Percentiles rank a stretch among this genome's conserved stretches.
Evolutionary conservation across 352 stramenopile species (phyloP).

Genomic region (Elongisporangium anandrum): DNA sequence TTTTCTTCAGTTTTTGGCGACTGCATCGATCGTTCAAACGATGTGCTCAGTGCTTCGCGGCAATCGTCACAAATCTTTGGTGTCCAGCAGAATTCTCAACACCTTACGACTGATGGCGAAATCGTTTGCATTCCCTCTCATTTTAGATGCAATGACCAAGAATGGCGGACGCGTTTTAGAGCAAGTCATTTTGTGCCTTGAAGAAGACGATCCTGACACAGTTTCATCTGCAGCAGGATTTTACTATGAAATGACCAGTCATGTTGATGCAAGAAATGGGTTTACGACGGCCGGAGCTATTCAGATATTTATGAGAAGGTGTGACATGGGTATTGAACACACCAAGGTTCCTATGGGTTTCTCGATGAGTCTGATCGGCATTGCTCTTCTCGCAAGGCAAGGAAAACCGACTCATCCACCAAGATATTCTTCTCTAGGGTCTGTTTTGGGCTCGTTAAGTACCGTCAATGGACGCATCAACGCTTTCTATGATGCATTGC

Average conservation of each 20-base stretch:
- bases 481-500: slow-evolving; percentile 37
- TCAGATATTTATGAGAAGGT: slow-evolving; percentile 43
- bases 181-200: slow-evolving; percentile 38
- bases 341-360: slow-evolving; percentile 21
- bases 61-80: neutral
- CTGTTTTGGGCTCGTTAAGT: slow-evolving; percentile 22
- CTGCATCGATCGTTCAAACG: neutral
- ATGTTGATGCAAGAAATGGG: slow-evolving; percentile 42
- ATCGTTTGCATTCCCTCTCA: slow-evolving; percentile 43
- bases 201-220: slow-evolving; percentile 19
- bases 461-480: slow-evolving; percentile 31
- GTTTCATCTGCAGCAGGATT: slow-evolving; percentile 37
- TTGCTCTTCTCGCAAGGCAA: slow-evolving; percentile 47
- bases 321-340: slow-evolving; percentile 19
- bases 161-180: slow-evolving; percentile 49
- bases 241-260: slow-evolving; percentile 56
- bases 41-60: slow-evolving; percentile 8
- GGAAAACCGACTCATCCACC: slow-evolving; percentile 2
- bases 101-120: slow-evolving; percentile 30
- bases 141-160: slow-evolving; percentile 55
- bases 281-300: slow-evolving; percentile 62
- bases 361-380: slow-evolving; percentile 44
- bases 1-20: slow-evolving; percentile 17
- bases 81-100: slow-evolving; percentile 39
- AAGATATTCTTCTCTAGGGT: slow-evolving; percentile 10